Conservation (phyloP, 768 basidiomycete species). For the Paxillus involutus region DNA sequence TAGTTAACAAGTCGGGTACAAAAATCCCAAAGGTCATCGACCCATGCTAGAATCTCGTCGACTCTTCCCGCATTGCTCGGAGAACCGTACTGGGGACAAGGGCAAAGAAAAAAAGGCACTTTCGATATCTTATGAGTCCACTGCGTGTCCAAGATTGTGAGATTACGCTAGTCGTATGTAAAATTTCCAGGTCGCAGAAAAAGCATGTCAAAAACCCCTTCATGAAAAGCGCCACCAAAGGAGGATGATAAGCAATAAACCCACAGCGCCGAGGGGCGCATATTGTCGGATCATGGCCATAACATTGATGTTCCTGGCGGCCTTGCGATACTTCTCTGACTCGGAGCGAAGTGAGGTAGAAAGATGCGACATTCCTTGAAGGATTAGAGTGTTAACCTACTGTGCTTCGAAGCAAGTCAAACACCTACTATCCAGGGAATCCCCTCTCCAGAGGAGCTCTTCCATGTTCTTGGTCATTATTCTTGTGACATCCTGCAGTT, state of each 20-base stretch:
- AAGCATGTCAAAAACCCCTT: conserved; percentile 14
- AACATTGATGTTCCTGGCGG: conserved; percentile 91
- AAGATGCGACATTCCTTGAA: conserved; percentile 91
- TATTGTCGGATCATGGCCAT: conserved; percentile 95
- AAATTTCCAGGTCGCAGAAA: conserved; percentile 16
- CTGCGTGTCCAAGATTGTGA: conserved; percentile 11
- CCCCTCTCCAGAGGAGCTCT: conserved; percentile 96
- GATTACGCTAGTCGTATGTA: conserved; percentile 29
- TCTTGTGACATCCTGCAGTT: conserved; percentile 94
- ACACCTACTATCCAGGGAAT: conserved; percentile 87
- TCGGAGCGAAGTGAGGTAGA: conserved; percentile 93
- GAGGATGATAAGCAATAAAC: conserved; percentile 73
- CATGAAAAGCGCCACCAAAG: conserved; percentile 79
- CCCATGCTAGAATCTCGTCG: no score
- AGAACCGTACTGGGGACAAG: not conserved
- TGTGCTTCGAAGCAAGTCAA: not conserved
- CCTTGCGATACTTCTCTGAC: conserved; percentile 96
- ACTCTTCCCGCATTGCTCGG: no score
- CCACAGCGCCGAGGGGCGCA: conserved; percentile 86
- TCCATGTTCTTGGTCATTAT: conserved; percentile 99
- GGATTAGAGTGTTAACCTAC: not conserved
- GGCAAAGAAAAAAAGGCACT: not conserved
- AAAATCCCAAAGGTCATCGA: not conserved
- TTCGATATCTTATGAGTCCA: not conserved
- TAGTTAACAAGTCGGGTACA: not conserved